Evolutionary conservation across 805 yeast species (phyloP).

Genomic region (Lachancea dasiensis): DNA sequence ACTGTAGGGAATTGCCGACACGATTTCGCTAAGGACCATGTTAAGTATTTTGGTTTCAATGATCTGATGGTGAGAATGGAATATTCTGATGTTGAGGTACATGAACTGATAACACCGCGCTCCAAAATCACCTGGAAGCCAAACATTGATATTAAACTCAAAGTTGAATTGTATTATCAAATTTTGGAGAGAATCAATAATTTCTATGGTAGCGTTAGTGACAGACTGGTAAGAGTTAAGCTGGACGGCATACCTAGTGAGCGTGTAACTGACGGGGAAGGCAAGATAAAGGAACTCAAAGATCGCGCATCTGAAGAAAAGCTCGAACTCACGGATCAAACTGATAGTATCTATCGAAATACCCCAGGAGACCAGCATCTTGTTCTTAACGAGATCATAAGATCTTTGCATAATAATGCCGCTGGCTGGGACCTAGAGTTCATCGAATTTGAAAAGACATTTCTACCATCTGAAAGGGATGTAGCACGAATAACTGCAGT

Average conservation of each 20-base stretch:
- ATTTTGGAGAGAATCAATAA: constrained; percentile 47
- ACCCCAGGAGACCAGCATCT: constrained; percentile 62
- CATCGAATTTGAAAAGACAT: constrained; percentile 67
- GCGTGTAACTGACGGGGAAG: constrained; percentile 61
- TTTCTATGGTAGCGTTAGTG: constrained; percentile 69
- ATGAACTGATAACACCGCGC: constrained; percentile 74
- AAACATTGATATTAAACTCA: constrained; percentile 58
- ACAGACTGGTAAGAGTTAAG: constrained; percentile 70
- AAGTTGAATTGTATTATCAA: constrained; percentile 52
- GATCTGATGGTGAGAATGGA: constrained; percentile 76
- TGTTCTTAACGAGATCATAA: constrained; percentile 59
- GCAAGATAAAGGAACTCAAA: constrained; percentile 53
- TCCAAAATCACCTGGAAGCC: constrained; percentile 68
- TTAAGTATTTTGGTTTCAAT: constrained; percentile 76
- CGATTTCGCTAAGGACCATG: constrained; percentile 75
- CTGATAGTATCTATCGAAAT: constrained; percentile 47
- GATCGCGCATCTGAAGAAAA: constrained; percentile 47
- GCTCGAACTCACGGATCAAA: constrained; percentile 36
- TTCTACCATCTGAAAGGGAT: constrained; percentile 88
- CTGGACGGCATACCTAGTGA: constrained; percentile 65
- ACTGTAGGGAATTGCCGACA: constrained; percentile 69
- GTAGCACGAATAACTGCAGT: constrained; percentile 84
- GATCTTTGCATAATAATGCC: constrained; percentile 73
- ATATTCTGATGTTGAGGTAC: constrained; percentile 64
- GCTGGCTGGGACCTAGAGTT: constrained; percentile 86